These are phyloP conservation scores for Phytophthora crassamura DNA, from an alignment of 352 stramenopile genomes.

Conservation along the genomic window DNA sequence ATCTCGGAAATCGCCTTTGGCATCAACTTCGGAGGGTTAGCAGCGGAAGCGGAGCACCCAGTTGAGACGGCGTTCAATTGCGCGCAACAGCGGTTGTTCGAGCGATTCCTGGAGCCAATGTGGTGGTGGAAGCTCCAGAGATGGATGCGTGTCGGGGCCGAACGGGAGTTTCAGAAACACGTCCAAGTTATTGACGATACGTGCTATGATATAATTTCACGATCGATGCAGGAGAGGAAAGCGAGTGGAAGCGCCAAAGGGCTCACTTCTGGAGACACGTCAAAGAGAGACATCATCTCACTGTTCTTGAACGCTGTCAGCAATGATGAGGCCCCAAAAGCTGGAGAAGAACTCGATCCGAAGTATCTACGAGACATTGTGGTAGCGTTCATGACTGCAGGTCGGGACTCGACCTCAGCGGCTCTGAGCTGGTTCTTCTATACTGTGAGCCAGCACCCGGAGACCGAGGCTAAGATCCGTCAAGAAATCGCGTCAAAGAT, in stretches of 20 bases:
- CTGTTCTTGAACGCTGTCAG: constrained; percentile 49
- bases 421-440: constrained; percentile 78
- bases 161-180: constrained; percentile 39
- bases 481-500: constrained; percentile 42
- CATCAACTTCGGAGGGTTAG: constrained; percentile 25
- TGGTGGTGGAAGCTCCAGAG: constrained; percentile 54
- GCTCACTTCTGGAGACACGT: background rate
- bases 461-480: constrained; percentile 44
- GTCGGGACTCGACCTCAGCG: constrained; percentile 69
- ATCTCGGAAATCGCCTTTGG: constrained; percentile 60
- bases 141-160: constrained; percentile 41
- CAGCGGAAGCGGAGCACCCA: constrained; percentile 16
- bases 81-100: constrained; percentile 34
- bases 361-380: constrained; percentile 68
- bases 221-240: constrained; percentile 28
- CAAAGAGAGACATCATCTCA: constrained; percentile 46
- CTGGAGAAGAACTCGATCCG: constrained; percentile 32
- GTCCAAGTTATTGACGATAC: constrained; percentile 44
- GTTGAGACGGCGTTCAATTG: constrained; percentile 50
- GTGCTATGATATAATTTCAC: constrained; percentile 42
- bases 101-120: constrained; percentile 43
- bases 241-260: background rate
- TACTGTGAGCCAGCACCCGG: constrained; percentile 51
- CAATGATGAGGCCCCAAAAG: constrained; percentile 14
- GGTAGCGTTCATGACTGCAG: constrained; percentile 79